Conservation (phyloP, 2,329 filamentous ascomycete genomes). For the Fusarium compactum region DNA sequence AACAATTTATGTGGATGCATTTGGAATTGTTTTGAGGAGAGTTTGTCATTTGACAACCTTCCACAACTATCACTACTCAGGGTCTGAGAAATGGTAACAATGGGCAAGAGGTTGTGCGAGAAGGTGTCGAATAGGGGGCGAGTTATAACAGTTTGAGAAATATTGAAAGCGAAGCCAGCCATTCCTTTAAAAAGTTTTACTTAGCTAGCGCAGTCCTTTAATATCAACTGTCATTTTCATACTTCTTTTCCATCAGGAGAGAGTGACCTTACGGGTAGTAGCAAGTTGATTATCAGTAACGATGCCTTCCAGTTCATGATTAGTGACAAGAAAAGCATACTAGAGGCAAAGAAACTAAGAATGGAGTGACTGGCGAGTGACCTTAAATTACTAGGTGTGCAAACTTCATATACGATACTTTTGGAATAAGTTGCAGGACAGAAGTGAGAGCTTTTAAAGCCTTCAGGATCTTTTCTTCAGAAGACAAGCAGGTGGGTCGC, state of each 20-base stretch:
- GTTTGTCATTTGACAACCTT: background rate
- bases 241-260: accelerated
- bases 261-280: background rate
- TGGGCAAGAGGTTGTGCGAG: background rate
- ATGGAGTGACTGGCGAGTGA: too few species aligned
- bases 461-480: too few species aligned
- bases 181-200: background rate
- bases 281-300: background rate
- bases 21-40: background rate
- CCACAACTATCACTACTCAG: background rate
- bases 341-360: too few species aligned
- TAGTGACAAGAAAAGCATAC: background rate
- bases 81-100: background rate
- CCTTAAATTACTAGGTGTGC: too few species aligned
- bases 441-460: too few species aligned
- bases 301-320: background rate
- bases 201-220: background rate
- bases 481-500: too few species aligned
- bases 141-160: background rate
- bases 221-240: background rate
- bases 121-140: background rate
- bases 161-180: background rate
- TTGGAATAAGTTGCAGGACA: too few species aligned
- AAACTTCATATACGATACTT: too few species aligned
- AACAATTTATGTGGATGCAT: background rate